Base-by-base conservation (phyloP, 2,329 filamentous ascomycete species). In the Botrytis deweyae region DNA sequence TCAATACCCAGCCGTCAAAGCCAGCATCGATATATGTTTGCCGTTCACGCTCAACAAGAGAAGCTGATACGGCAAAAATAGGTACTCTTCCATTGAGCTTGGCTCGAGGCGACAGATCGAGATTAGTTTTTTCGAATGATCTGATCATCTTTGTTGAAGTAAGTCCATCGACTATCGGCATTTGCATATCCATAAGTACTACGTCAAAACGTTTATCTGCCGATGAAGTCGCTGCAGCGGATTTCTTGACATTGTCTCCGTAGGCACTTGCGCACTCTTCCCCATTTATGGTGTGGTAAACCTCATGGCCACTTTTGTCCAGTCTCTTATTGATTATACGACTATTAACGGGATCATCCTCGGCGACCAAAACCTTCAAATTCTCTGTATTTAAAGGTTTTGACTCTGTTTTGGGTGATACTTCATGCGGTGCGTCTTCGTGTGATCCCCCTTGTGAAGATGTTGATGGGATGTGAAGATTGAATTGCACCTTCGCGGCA, bases 151-250 rank as follows among this genome's bases (percentile, higher is more conserved):
- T 94, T 0, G 94, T 92, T 25, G 93, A 94, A 4, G 88, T 90
- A 40, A 95, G 86, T 22, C 94, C 94, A 80, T 97, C 93, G 7
- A 97, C 92, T 46, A 97, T 96, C 29, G 94, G 94, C 94, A 97
- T 97, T 87, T 97, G 93, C 88, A 97, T 94, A 80, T 97, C 94
- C 94, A 97, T 97, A 76, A 97, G 85, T 66, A 97, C 86, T 8
- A 94, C 90, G 81, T 97, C 93, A 79, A 93, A 96, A 36, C 84
- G 83, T 40, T 81, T 68, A 18, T n/a, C 29, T 16, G 55, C 42
- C 10, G 42, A 40, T 38, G 69, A 46, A 40, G 42, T 29, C 62
- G 46, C 29, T 40, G 12, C 33, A 22, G 38, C 1, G 9, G 52
- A 4, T 22, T 46, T 59, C 29, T 33, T 81, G 0, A 90, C 85